Evolutionary conservation across 1,284 basidiomycete genomes (phyloP).

Genomic region (Anthracocystis setariae): DNA sequence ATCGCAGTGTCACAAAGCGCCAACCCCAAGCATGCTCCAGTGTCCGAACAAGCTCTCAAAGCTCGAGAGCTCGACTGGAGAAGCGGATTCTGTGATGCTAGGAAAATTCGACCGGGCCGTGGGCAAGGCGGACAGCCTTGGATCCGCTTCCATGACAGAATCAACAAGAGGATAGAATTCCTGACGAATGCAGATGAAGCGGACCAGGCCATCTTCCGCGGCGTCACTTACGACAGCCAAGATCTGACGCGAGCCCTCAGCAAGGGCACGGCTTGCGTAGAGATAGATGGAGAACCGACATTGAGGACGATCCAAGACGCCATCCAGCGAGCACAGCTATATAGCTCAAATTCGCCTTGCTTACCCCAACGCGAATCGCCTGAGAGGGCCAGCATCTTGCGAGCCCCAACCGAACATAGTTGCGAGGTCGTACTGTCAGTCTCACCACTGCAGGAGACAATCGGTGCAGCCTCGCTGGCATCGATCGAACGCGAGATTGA

Average conservation of each 20-base stretch:
- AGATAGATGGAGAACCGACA: slow-evolving; percentile 1
- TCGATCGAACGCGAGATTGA: slow-evolving; percentile 26
- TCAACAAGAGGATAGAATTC: slow-evolving; percentile 1
- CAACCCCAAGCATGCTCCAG: slow-evolving; percentile 4
- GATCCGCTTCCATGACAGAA: slow-evolving; percentile 11
- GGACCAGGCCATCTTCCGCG: slow-evolving; percentile 12
- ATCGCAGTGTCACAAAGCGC: slow-evolving; percentile 11
- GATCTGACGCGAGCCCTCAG: background rate
- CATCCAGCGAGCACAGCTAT: slow-evolving; percentile 8
- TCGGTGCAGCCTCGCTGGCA: slow-evolving; percentile 10
- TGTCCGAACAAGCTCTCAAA: background rate
- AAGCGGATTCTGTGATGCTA: slow-evolving; percentile 4
- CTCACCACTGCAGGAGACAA: background rate
- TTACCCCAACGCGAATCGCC: background rate
- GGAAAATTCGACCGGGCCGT: slow-evolving; percentile 8
- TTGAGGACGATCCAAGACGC: slow-evolving; percentile 10
- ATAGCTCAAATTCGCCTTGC: background rate
- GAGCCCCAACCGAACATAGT: background rate
- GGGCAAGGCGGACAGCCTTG: slow-evolving; percentile 19
- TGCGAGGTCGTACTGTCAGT: slow-evolving; percentile 7
- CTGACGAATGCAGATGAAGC: slow-evolving; percentile 6
- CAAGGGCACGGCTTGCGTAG: background rate
- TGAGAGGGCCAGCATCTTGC: background rate
- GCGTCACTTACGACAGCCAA: slow-evolving; percentile 2
- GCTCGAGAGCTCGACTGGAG: slow-evolving; percentile 7